phyloP scores from a whole-genome alignment of 805 yeast species.

The Tetrapisispora phaffii region DNA sequence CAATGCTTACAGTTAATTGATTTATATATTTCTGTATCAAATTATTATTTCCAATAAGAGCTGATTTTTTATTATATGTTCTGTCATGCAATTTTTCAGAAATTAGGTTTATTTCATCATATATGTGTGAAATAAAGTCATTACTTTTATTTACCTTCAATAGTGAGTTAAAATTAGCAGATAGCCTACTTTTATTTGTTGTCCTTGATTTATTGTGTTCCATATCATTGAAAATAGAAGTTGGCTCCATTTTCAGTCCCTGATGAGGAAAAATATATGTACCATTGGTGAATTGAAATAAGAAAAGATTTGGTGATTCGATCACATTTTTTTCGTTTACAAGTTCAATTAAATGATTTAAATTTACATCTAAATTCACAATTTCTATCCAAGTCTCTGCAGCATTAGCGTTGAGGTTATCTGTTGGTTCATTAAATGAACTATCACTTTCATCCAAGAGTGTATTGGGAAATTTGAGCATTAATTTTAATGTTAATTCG shows the following conservation, averaged over 20 bases:
- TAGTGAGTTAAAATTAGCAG: conserved; percentile 22
- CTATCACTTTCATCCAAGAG: not conserved
- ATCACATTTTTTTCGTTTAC: not conserved
- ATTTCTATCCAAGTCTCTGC: conserved; percentile 12
- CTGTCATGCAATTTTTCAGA: conserved; percentile 11
- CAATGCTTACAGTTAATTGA: conserved; percentile 2
- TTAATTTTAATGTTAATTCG: conserved; percentile 12
- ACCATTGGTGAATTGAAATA: conserved; percentile 21
- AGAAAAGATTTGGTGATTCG: conserved; percentile 13
- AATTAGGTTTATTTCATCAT: conserved; percentile 11
- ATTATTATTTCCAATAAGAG: conserved; percentile 3
- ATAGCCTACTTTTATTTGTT: conserved; percentile 4
- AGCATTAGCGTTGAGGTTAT: not conserved
- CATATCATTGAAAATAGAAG: not conserved
- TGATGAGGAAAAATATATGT: conserved; percentile 10
- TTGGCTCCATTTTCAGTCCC: not conserved
- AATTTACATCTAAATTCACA: conserved; percentile 9
- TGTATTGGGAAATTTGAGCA: conserved; percentile 14
- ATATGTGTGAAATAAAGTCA: conserved; percentile 19
- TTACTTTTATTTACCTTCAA: conserved; percentile 23
- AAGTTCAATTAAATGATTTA: conserved; percentile 1
- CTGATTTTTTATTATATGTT: not conserved
- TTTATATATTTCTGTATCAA: conserved; percentile 4
- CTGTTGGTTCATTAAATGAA: not conserved
- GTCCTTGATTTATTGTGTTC: not conserved